Evolutionary conservation across 148 eudicot species (phyloP), one percentile per base, ranked within the genome.

Genomic region (Chenopodium formosanum): DNA sequence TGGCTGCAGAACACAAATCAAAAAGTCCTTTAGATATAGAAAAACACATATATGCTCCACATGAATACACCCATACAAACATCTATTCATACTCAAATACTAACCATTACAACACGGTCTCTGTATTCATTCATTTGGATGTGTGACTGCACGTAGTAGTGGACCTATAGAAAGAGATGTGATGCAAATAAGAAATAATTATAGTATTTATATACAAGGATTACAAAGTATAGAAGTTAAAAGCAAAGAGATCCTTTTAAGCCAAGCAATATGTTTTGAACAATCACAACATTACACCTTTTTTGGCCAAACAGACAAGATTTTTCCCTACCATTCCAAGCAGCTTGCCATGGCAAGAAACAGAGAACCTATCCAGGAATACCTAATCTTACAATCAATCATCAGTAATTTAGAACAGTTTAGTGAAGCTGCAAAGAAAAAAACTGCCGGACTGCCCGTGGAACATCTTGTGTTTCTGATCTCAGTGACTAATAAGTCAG

Each of bases 91-190:
- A 40, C 44, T 40, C 44, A 40, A 40, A 40, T 40, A 79, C 97
- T 87, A 77, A 97, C 99, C 93, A 94, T 77, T 82, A 97, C 86
- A 48, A 97, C 92, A 72, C 93, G 94, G 79, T 97, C 99, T 88
- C 99, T 86, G 86, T 91, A 97, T 83, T 97, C 99, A 81, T 97
- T 97, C 87, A 97, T 90, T 86, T 97, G 99, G 83, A 97, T 94
- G 77, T 94, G 99, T 31, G 99, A 97, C 84, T 94, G 99, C 74
- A 94, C 93, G 81, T 97, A 97, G 87, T 87, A 92, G 84, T 97
- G 85, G 79, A 92, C 88, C 99, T 97, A 82, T 40, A 90, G 47
- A 72, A 31, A 66, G 40, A 84, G 74, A 83, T 64, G 5, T 56
- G 5, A 79, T n/a, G 50, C 27, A 32, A 40, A 83, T 58, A 75